Conservation (phyloP, 192 early-diverging fungal genomes). For the Linnemannia elongata region DNA sequence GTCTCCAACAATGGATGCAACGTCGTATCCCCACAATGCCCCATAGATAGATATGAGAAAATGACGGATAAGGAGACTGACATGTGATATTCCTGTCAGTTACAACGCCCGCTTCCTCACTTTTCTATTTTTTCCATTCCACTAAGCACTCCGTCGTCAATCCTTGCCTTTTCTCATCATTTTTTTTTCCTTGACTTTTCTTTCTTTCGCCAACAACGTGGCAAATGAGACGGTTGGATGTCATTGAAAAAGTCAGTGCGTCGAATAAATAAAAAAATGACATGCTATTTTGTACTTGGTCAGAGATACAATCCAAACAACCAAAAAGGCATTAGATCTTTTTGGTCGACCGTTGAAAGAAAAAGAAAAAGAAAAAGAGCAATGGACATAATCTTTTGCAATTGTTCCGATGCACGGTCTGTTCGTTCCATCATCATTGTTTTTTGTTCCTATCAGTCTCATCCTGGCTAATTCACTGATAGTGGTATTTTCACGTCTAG, state of each 20-base stretch:
- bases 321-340: not conserved
- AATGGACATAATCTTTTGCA: not conserved
- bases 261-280: not conserved
- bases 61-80: not conserved
- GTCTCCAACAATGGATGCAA: not conserved
- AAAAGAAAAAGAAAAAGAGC: not conserved
- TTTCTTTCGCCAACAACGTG: not conserved
- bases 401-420: not conserved
- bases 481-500: not conserved
- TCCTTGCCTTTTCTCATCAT: not conserved
- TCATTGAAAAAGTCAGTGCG: constrained; percentile 4
- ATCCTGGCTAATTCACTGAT: too few species aligned
- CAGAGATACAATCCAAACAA: not conserved
- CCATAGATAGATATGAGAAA: not conserved
- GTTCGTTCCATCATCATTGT: too few species aligned
- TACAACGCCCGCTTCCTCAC: not conserved
- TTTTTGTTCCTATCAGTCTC: too few species aligned
- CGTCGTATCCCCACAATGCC: too few species aligned
- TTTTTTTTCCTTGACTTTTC: not conserved
- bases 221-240: not conserved
- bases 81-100: not conserved
- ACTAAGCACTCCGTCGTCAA: not conserved
- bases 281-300: not conserved
- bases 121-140: not conserved
- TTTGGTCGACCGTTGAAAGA: not conserved